These are phyloP conservation scores for Leucaena leucocephala DNA, from an alignment of 306 rosid genomes.

Conservation along the genomic window DNA sequence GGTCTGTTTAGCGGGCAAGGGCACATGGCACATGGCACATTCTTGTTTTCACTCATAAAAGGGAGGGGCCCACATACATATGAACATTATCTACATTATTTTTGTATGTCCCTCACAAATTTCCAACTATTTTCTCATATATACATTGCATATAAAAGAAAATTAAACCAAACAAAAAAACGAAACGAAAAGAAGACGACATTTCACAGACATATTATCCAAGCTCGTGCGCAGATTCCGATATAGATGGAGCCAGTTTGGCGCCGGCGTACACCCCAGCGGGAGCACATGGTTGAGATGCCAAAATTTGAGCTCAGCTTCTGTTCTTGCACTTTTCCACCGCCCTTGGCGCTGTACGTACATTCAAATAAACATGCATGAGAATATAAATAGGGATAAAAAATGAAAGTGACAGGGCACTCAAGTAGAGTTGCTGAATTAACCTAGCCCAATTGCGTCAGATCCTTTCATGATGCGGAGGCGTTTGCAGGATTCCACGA, in stretches of 20 bases:
- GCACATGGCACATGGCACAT: too few species aligned
- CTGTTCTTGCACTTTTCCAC: slow-evolving; percentile 79
- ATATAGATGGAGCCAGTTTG: slow-evolving; percentile 45
- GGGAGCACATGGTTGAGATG: neutral
- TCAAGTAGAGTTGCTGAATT: neutral
- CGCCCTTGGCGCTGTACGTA: slow-evolving; percentile 79
- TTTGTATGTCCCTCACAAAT: slow-evolving; percentile 58
- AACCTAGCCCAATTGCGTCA: slow-evolving; percentile 81
- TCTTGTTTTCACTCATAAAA: slow-evolving; percentile 13
- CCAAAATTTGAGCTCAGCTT: slow-evolving; percentile 42
- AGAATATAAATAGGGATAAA: neutral
- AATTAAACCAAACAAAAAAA: too few species aligned
- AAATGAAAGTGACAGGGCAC: neutral
- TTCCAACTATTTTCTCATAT: slow-evolving; percentile 55
- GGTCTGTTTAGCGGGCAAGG: slow-evolving; percentile 5
- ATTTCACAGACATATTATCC: slow-evolving; percentile 46
- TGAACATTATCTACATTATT: slow-evolving; percentile 70
- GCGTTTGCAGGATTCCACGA: slow-evolving; percentile 72
- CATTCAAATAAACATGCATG: neutral
- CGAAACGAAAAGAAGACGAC: neutral
- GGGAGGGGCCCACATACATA: slow-evolving; percentile 39
- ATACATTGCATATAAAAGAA: slow-evolving; percentile 34
- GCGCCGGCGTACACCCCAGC: slow-evolving; percentile 3
- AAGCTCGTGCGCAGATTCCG: slow-evolving; percentile 46
- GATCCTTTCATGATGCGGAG: slow-evolving; percentile 81